These are phyloP conservation scores for Debaryomyces castellii DNA, from an alignment of 805 yeast genomes.

Conservation along the genomic window DNA sequence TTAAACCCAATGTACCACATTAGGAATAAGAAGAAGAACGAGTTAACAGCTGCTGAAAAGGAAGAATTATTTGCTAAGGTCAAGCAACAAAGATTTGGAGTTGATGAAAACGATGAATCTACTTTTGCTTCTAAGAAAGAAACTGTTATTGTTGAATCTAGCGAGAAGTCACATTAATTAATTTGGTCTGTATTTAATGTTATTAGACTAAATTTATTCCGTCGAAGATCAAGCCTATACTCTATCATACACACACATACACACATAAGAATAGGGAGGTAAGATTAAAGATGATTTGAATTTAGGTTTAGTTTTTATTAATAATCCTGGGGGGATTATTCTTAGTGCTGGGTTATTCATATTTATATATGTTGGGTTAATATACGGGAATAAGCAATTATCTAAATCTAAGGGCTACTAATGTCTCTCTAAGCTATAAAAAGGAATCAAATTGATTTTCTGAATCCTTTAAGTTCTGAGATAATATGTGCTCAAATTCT, in stretches of 20 bases:
- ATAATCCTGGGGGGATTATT: background rate
- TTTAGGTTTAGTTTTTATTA: background rate
- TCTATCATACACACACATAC: too few species aligned
- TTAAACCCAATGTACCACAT: conserved; percentile 76
- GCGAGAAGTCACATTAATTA: background rate
- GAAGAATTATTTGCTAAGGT: conserved; percentile 36
- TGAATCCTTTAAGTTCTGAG: conserved; percentile 25
- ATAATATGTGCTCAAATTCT: conserved; percentile 29
- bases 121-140: conserved; percentile 4
- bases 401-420: too few species aligned
- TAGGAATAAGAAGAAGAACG: conserved; percentile 61
- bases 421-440: conserved; percentile 7
- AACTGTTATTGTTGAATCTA: background rate
- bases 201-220: too few species aligned
- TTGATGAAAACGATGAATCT: conserved; percentile 6
- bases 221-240: too few species aligned
- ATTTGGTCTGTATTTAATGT: background rate
- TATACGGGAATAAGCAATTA: background rate
- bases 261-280: too few species aligned
- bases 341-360: background rate
- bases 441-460: conserved; percentile 35
- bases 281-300: too few species aligned
- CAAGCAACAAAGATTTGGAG: conserved; percentile 19
- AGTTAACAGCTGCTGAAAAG: conserved; percentile 31
- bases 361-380: background rate